phyloP scores from a whole-genome alignment of 78 protist genomes.

The Isochrysis galbana region DNA sequence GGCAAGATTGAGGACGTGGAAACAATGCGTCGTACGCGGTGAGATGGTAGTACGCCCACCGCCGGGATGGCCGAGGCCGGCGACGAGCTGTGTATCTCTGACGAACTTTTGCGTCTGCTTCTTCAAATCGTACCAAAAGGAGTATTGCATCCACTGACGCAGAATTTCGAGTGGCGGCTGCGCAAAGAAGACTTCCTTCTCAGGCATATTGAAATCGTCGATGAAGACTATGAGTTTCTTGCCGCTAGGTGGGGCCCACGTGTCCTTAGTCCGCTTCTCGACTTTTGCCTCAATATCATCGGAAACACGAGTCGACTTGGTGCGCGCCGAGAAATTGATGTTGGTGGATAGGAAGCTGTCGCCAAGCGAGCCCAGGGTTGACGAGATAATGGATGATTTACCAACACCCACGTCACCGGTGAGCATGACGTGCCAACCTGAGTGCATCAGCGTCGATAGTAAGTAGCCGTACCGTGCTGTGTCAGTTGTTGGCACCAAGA shows the following conservation, averaged over 20 bases:
- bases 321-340: slow-evolving; percentile 80
- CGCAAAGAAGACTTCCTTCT: slow-evolving; percentile 83
- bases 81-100: slow-evolving; percentile 55
- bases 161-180: slow-evolving; percentile 82
- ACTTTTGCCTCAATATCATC: slow-evolving; percentile 66
- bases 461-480: slow-evolving; percentile 71
- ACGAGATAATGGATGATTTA: slow-evolving; percentile 73
- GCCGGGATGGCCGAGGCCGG: slow-evolving; percentile 86
- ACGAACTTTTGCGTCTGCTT: slow-evolving; percentile 53
- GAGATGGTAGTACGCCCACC: slow-evolving; percentile 66
- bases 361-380: slow-evolving; percentile 40
- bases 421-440: slow-evolving; percentile 36
- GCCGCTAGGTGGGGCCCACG: slow-evolving; percentile 79
- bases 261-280: slow-evolving; percentile 77
- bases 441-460: slow-evolving; percentile 10
- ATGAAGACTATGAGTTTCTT: slow-evolving; percentile 61
- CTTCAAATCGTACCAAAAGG: slow-evolving; percentile 62
- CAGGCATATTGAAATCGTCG: slow-evolving; percentile 89
- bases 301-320: slow-evolving; percentile 48
- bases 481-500: slow-evolving; percentile 85
- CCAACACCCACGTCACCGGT: slow-evolving; percentile 85
- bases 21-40: slow-evolving; percentile 77
- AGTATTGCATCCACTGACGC: slow-evolving; percentile 75
- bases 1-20: slow-evolving; percentile 47
- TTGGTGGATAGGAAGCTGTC: neutral